phyloP scores from a whole-genome alignment of 2,329 filamentous ascomycete species.

The Cytospora schulzeri region DNA sequence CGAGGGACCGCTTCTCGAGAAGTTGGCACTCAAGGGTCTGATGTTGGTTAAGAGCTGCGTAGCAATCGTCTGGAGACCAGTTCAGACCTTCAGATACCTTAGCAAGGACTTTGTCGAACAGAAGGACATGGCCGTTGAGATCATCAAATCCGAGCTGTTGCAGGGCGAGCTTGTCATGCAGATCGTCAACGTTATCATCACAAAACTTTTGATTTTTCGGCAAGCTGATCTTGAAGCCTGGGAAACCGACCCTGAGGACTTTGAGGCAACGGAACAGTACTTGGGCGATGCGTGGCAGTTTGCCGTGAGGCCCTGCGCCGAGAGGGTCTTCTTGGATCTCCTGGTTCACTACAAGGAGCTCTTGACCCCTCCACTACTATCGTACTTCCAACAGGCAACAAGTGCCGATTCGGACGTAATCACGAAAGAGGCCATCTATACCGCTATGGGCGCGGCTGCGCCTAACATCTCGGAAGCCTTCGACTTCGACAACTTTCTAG shows the following conservation, averaged over 20 bases:
- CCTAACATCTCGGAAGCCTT: slow-evolving; percentile 72
- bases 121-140: slow-evolving; percentile 67
- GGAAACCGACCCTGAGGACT: slow-evolving; percentile 93
- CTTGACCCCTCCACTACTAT: slow-evolving; percentile 75
- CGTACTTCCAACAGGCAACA: slow-evolving; percentile 80
- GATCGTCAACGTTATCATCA: slow-evolving; percentile 83
- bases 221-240: slow-evolving; percentile 84
- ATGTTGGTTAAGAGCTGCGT: slow-evolving; percentile 80
- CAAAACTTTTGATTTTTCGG: slow-evolving; percentile 85
- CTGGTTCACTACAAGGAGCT: slow-evolving; percentile 85
- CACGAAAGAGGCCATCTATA: slow-evolving; percentile 92
- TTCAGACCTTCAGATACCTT: slow-evolving; percentile 82
- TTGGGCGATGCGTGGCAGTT: slow-evolving; percentile 88
- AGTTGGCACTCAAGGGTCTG: slow-evolving; percentile 79
- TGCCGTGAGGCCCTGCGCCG: slow-evolving; percentile 86
- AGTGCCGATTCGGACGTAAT: slow-evolving; percentile 68
- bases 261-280: slow-evolving; percentile 88
- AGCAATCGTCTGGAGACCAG: slow-evolving; percentile 80
- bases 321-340: slow-evolving; percentile 91
- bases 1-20: slow-evolving; percentile 71
- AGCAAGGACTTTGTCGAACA: slow-evolving; percentile 75
- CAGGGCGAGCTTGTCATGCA: slow-evolving; percentile 75
- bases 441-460: slow-evolving; percentile 84
- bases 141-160: slow-evolving; percentile 74
- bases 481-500: slow-evolving; percentile 81